These are phyloP conservation scores for Aspergillus chevalieri DNA, from an alignment of 2,329 filamentous ascomycete genomes.

Conservation along the genomic window DNA sequence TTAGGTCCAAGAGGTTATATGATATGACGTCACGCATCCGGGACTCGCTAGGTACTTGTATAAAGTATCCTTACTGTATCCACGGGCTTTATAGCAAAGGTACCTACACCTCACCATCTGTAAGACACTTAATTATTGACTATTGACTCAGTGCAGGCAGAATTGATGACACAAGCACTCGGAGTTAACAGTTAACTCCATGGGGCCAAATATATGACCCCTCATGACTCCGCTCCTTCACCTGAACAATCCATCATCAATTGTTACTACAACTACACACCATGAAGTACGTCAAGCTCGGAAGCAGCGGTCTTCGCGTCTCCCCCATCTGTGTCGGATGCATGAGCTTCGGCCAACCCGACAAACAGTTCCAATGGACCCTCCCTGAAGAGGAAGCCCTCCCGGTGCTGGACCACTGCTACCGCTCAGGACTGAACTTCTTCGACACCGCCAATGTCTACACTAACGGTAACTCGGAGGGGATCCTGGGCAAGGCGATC, in stretches of 20 bases:
- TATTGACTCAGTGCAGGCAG: too few species aligned
- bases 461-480: conserved; percentile 51
- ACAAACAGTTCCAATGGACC: conserved; percentile 15
- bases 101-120: too few species aligned
- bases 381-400: conserved; percentile 21
- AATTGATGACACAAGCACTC: background rate
- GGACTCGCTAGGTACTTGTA: too few species aligned
- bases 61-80: too few species aligned
- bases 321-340: conserved; percentile 20
- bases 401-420: conserved; percentile 22
- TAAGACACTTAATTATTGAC: too few species aligned
- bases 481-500: conserved; percentile 52
- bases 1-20: background rate
- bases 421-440: conserved; percentile 23
- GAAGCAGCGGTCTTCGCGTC: conserved; percentile 19
- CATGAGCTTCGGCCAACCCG: conserved; percentile 20
- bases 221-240: background rate
- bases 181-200: background rate
- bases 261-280: background rate
- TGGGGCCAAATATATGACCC: background rate
- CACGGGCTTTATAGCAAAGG: too few species aligned
- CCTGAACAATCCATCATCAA: background rate
- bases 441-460: conserved; percentile 43
- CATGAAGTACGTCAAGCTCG: conserved; percentile 23
- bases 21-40: background rate